Evolutionary conservation across 805 yeast genomes (phyloP).

Genomic region (Myxozyma neotropica): DNA sequence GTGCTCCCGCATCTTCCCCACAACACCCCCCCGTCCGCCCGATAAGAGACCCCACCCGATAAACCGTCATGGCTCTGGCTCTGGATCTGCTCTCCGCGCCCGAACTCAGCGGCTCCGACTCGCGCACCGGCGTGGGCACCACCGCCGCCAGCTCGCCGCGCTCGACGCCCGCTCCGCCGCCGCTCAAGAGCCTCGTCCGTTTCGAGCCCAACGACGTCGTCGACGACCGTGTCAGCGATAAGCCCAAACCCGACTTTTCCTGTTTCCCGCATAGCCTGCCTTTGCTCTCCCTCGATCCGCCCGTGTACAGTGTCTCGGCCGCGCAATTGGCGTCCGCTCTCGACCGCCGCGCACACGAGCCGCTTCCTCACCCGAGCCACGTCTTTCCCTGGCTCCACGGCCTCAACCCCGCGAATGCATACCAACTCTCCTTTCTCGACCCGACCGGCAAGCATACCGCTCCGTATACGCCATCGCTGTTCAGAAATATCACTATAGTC

Average conservation of each 20-base stretch:
- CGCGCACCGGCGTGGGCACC: neutral
- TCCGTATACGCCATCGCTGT: constrained; percentile 33
- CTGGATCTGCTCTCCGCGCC: neutral
- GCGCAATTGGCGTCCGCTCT: constrained; percentile 34
- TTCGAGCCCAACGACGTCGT: neutral
- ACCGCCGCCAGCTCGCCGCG: constrained; percentile 5
- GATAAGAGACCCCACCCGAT: neutral
- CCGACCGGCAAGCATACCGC: constrained; percentile 39
- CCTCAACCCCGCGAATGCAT: constrained; percentile 57
- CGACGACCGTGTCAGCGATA: neutral
- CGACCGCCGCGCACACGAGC: constrained; percentile 38
- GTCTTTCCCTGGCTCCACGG: constrained; percentile 96
- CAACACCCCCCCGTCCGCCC: neutral
- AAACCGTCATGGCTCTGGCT: constrained; percentile 6
- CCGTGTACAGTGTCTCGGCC: constrained; percentile 30
- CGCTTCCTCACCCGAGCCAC: constrained; percentile 62
- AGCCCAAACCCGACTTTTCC: neutral
- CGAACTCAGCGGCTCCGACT: neutral
- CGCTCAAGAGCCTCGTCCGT: neutral
- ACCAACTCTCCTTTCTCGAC: constrained; percentile 53
- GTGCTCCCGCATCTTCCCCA: neutral
- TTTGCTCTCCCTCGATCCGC: constrained; percentile 18
- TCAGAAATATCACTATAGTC: constrained; percentile 28
- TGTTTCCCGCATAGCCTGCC: neutral
- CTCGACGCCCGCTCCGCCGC: constrained; percentile 3